Evolutionary conservation across 1,284 basidiomycete genomes (phyloP), one percentile per base, ranked within the genome.

Genomic region (Apiotrichum veenhuisii): DNA sequence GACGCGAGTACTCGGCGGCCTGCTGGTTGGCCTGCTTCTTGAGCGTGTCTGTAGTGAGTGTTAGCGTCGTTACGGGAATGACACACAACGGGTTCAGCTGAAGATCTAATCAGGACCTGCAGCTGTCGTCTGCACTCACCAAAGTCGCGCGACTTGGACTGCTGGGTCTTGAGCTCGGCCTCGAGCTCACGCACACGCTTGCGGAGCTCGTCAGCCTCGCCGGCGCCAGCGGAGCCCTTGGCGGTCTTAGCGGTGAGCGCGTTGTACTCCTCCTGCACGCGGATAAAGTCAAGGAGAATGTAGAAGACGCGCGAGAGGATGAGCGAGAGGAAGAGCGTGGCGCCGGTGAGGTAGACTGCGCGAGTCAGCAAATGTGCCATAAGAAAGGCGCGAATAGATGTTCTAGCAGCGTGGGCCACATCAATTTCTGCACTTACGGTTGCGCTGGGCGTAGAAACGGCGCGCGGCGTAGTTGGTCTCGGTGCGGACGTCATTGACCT

Each of bases 261-360:
- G 30, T 85, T 85, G 70, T 90, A 90, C 69, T 91, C 85, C 69
- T 94, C 92, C 76, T 95, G 91, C 2, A 87, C 84, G 67, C 91
- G 85, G 67, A 96, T 89, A 60, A 96, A 86, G 74, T 96, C 91
- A 65, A 93, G 85, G 55, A 90, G 84, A 72, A 97, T 89, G 77
- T 87, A 88, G 80, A 95, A 95, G 5, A 89, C 91, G 67, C 93
- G 87, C 10, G 91, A 88, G 64, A 97, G 86, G 67, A 96, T 88
- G 54, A 94, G 85, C 18, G 91, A 93, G 34, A 97, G 86, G 86
- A 96, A 96, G 45, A 98, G 82, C 54, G 88, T 91, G 74, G 91
- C 91, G 1, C 91, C 91, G 14, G 93, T 96, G 22, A 96, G 82
- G 76, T 97, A 97, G 59, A 88, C 85, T 78, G 87, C 5, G 23